Conservation (phyloP, 2,329 filamentous ascomycete species). For the Fusarium chlamydosporum region DNA sequence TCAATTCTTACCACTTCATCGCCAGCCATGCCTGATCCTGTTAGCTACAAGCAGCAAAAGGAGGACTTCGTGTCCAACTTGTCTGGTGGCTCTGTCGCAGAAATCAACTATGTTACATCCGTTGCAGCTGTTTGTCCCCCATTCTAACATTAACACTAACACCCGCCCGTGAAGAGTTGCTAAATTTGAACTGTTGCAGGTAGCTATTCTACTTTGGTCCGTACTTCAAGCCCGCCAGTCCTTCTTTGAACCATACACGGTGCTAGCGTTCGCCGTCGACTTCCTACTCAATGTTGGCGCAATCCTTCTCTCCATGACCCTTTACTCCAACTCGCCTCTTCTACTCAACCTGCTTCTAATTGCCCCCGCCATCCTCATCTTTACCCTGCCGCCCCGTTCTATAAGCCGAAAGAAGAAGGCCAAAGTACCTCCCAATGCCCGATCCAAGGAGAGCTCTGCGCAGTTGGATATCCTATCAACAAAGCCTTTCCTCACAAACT, state of each 20-base stretch:
- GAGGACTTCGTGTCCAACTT: slow-evolving; percentile 96
- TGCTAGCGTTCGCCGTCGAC: slow-evolving; percentile 79
- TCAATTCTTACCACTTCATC: slow-evolving; percentile 6
- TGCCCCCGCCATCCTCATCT: slow-evolving; percentile 76
- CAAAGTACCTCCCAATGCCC: slow-evolving; percentile 60
- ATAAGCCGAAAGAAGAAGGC: slow-evolving; percentile 62
- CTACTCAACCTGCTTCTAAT: slow-evolving; percentile 82
- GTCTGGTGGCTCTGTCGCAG: slow-evolving; percentile 82
- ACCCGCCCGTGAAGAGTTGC: slow-evolving; percentile 10
- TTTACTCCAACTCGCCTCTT: slow-evolving; percentile 82
- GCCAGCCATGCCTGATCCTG: slow-evolving; percentile 56
- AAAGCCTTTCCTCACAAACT: slow-evolving; percentile 93
- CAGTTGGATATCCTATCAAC: slow-evolving; percentile 71
- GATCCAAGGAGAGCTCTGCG: slow-evolving; percentile 53
- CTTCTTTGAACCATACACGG: slow-evolving; percentile 83
- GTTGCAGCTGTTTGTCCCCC: slow-evolving; percentile 79
- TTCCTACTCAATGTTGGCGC: slow-evolving; percentile 88
- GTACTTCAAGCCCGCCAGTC: slow-evolving; percentile 85
- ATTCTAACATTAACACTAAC: neutral
- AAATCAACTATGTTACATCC: slow-evolving; percentile 89
- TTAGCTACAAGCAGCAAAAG: slow-evolving; percentile 89
- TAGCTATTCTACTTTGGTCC: slow-evolving; percentile 88
- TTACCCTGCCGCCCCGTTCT: slow-evolving; percentile 62
- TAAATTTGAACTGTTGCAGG: slow-evolving; percentile 63
- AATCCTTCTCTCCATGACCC: slow-evolving; percentile 85